phyloP scores from a whole-genome alignment of 345 rosid genomes.

The Clausena lansium region DNA sequence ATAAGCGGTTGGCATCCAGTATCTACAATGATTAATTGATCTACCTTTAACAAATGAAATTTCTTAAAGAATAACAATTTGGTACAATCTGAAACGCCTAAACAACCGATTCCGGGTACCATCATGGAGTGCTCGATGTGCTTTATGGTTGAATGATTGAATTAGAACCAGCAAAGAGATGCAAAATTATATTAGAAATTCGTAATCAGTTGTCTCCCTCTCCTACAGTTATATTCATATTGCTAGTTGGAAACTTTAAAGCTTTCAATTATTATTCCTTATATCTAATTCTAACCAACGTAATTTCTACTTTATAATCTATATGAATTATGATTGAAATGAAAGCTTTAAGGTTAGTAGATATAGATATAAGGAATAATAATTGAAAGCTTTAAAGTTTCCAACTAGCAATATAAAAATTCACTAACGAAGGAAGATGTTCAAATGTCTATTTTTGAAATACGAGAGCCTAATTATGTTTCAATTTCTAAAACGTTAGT shows the following conservation, averaged over 20 bases:
- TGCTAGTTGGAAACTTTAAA: background rate
- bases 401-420: too few species aligned
- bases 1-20: background rate
- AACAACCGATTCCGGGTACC: background rate
- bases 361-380: too few species aligned
- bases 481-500: too few species aligned
- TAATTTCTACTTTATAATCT: background rate
- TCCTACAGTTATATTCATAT: background rate
- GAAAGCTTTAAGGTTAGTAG: too few species aligned
- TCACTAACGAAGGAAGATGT: too few species aligned
- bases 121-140: background rate
- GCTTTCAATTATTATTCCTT: background rate
- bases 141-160: conserved; percentile 5
- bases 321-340: background rate
- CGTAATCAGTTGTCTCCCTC: conserved; percentile 1
- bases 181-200: background rate
- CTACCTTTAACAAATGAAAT: background rate
- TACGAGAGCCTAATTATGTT: too few species aligned
- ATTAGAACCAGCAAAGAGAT: conserved; percentile 10
- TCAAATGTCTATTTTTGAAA: too few species aligned
- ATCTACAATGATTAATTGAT: background rate
- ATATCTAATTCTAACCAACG: background rate
- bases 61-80: background rate
- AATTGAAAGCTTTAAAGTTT: too few species aligned
- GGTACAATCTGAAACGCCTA: too few species aligned